Evolutionary conservation across 2,329 filamentous ascomycete genomes (phyloP).

Genomic region (Samsoniella hepiali): DNA sequence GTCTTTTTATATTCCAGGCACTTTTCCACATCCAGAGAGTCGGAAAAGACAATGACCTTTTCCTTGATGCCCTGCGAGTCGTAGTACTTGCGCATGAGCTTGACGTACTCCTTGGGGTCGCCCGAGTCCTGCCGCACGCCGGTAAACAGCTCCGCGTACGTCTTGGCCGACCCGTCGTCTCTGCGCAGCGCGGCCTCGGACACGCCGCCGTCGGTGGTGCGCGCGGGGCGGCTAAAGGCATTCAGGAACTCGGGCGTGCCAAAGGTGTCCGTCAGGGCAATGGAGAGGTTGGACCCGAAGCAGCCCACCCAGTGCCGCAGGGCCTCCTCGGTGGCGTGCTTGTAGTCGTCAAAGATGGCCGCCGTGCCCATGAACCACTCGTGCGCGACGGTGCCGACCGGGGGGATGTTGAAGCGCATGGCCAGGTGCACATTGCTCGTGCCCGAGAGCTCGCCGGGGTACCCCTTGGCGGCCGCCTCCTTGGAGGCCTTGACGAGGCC

Average conservation of each 20-base stretch:
- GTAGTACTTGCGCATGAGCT: conserved; percentile 78
- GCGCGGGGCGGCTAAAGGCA: conserved; percentile 69
- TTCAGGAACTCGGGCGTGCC: conserved; percentile 86
- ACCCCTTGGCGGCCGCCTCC: conserved; percentile 62
- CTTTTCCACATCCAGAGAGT: conserved; percentile 86
- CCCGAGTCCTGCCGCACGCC: conserved; percentile 90
- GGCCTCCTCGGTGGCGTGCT: conserved; percentile 77
- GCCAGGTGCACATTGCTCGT: conserved; percentile 97
- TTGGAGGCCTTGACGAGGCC: conserved; percentile 78
- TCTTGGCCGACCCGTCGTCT: conserved; percentile 45
- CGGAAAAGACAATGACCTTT: conserved; percentile 92
- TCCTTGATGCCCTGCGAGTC: conserved; percentile 69
- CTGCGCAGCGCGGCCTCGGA: conserved; percentile 41
- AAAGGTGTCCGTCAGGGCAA: conserved; percentile 94
- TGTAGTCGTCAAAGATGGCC: conserved; percentile 83
- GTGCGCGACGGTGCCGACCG: conserved; percentile 86
- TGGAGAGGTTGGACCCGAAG: conserved; percentile 80
- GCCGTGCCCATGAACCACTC: conserved; percentile 99
- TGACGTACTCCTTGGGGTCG: conserved; percentile 76
- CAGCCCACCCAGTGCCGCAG: conserved; percentile 86
- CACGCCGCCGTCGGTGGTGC: conserved; percentile 42
- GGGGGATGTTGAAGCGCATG: conserved; percentile 82
- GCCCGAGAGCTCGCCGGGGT: conserved; percentile 33
- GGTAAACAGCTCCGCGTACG: conserved; percentile 77
- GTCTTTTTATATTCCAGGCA: conserved; percentile 87